Evolutionary conservation across 2,329 filamentous ascomycete species (phyloP), one percentile per base, ranked within the genome.

Genomic region (Plectosphaerella cucumerina): DNA sequence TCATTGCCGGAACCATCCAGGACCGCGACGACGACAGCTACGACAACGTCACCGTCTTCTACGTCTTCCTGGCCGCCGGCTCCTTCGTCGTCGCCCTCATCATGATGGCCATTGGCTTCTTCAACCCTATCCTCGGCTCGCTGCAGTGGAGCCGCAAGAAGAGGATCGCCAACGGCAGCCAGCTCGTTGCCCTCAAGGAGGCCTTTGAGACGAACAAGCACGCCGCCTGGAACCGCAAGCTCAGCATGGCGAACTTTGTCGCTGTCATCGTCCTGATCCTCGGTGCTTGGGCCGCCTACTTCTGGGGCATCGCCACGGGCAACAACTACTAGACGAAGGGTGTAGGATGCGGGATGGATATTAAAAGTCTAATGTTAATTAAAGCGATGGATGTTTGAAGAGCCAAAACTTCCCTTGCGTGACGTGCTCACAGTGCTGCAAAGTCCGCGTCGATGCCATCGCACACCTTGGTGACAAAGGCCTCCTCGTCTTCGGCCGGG

Each of bases 111-210:
- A 17, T 45, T 2, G 26, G 14, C 11, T 31, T 15, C 23, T 15
- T 15, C 26, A 20, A 15, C 6, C 15, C 17, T 17, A n/a, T 23
- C 12, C 6, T 68, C 65, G 33, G 57, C 66, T 37, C 69, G 62
- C 57, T 85, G 49, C 82, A 85, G 57, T 85, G 80, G 80, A 80
- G 75, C 3, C 70, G 80, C 12, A 80, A 79, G 62, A 68, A 77
- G 61, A 70, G 82, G 17, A 62, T 78, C 14, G 58, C 56, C 0
- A 71, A 71, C 1, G 75, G 77, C 0, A 65, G 73, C 1, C 15
- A 15, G 20, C 3, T 45, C 6, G n/a, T 33, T 5, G 17, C 4
- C 5, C 15, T 6, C 15, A 45, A 33, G 23, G 44, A 31, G 23
- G 12, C 15, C 12, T 45, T 45, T 9, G 44, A 72, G 5, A 66